Percentiles rank a stretch among this genome's conserved stretches.
Evolutionary conservation across 768 basidiomycete species (phyloP).

Genomic region (Multifurca ochricompacta): DNA sequence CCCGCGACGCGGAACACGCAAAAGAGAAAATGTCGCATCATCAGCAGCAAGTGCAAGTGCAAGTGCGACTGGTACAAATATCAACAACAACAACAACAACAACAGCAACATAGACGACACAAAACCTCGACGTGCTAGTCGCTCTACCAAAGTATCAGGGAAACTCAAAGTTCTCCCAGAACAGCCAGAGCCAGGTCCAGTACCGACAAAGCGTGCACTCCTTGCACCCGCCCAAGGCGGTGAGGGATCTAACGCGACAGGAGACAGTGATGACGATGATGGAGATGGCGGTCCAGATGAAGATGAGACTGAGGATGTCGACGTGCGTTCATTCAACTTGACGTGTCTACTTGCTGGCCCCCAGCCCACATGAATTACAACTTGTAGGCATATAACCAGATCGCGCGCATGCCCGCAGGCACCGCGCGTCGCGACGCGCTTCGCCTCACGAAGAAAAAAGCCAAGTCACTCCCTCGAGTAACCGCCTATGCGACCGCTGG

Average conservation of each 20-base stretch:
- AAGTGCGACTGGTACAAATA: constrained; percentile 1
- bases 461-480: constrained; percentile 85
- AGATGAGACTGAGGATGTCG: constrained; percentile 49
- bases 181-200: constrained; percentile 50
- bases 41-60: constrained; percentile 3
- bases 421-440: constrained; percentile 89
- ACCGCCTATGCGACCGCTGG: constrained; percentile 93
- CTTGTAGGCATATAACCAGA: constrained; percentile 81
- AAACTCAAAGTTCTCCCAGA: constrained; percentile 87
- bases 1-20: too few species aligned
- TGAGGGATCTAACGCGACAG: constrained; percentile 26
- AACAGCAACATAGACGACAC: constrained; percentile 30
- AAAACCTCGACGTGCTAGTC: constrained; percentile 64
- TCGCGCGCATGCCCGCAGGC: constrained; percentile 89
- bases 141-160: constrained; percentile 73
- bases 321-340: constrained; percentile 35
- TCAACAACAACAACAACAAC: not conserved
- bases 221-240: constrained; percentile 23
- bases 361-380: not conserved
- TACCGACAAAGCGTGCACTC: constrained; percentile 21
- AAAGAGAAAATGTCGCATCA: too few species aligned
- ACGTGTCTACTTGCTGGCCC: not conserved
- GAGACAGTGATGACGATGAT: constrained; percentile 38
- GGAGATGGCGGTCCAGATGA: constrained; percentile 67
- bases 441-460: constrained; percentile 88